Percentiles rank a stretch among this genome's conserved stretches.
Conservation (phyloP, 495 filamentous ascomycete species). For the Penicillium samsonianum region DNA sequence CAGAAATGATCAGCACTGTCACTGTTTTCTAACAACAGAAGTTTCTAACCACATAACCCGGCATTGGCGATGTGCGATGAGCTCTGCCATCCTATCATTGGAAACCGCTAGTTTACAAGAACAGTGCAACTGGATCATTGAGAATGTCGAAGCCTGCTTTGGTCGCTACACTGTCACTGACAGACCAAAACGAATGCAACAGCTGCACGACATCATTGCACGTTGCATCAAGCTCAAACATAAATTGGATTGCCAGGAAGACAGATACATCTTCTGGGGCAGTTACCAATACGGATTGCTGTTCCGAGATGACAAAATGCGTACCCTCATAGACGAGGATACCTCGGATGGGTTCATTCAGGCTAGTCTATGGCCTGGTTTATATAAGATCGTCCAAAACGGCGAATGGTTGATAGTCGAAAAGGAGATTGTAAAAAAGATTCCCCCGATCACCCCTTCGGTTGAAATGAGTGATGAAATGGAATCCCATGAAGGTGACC, state of each 20-base stretch:
- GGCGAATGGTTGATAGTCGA: constrained; percentile 5
- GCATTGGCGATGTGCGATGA: constrained; percentile 10
- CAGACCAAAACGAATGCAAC: background rate
- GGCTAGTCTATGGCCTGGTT: constrained; percentile 15
- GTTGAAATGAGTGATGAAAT: background rate
- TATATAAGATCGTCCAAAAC: constrained; percentile 1
- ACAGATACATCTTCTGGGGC: constrained; percentile 19
- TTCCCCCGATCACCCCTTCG: background rate
- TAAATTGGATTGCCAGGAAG: constrained; percentile 23
- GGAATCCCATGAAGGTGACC: background rate
- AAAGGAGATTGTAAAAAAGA: constrained; percentile 15
- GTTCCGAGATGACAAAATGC: constrained; percentile 13
- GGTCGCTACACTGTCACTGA: background rate
- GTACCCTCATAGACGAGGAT: background rate
- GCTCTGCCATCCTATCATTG: background rate
- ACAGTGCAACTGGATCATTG: constrained; percentile 1
- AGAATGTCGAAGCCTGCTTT: background rate
- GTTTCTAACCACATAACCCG: background rate
- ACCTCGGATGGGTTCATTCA: background rate
- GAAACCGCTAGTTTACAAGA: background rate
- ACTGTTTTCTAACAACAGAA: background rate
- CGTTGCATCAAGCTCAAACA: constrained; percentile 23
- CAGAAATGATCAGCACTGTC: background rate
- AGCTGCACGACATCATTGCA: constrained; percentile 12
- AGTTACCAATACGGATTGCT: constrained; percentile 6